Evolutionary conservation across 805 yeast species (phyloP).

Genomic region (Kodamaea nitidulidarum): DNA sequence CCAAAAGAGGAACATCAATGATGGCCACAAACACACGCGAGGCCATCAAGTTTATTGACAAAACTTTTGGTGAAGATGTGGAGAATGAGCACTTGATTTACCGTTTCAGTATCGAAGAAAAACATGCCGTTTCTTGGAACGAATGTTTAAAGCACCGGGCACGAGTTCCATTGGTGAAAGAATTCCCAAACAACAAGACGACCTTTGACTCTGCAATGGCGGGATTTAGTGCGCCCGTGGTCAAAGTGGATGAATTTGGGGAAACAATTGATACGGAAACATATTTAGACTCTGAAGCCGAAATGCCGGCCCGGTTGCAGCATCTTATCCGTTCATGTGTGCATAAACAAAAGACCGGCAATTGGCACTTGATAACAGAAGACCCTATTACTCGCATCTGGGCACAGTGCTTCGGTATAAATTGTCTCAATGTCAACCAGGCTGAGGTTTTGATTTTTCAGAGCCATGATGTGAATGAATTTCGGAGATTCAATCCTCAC

Average conservation of each 20-base stretch:
- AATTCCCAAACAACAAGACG: conserved; percentile 45
- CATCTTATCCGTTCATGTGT: conserved; percentile 56
- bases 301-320: conserved; percentile 51
- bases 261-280: conserved; percentile 28
- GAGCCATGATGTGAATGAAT: conserved; percentile 31
- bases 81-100: not conserved
- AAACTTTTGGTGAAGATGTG: conserved; percentile 24
- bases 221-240: conserved; percentile 11
- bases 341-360: conserved; percentile 39
- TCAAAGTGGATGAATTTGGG: conserved; percentile 12
- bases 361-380: conserved; percentile 63
- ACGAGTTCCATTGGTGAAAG: conserved; percentile 44
- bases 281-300: conserved; percentile 30
- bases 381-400: conserved; percentile 50
- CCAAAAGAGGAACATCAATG: conserved; percentile 45
- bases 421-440: conserved; percentile 48
- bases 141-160: conserved; percentile 43
- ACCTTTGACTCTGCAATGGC: conserved; percentile 27
- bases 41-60: conserved; percentile 59
- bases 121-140: conserved; percentile 49
- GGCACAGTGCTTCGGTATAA: conserved; percentile 52
- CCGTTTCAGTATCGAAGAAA: conserved; percentile 18
- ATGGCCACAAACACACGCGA: conserved; percentile 63
- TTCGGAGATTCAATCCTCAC: conserved; percentile 25
- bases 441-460: conserved; percentile 43